Percentiles rank a stretch among this genome's conserved stretches.
Evolutionary conservation across 257 asterid genomes (phyloP).

Genomic region (Thymus mandschuricus): DNA sequence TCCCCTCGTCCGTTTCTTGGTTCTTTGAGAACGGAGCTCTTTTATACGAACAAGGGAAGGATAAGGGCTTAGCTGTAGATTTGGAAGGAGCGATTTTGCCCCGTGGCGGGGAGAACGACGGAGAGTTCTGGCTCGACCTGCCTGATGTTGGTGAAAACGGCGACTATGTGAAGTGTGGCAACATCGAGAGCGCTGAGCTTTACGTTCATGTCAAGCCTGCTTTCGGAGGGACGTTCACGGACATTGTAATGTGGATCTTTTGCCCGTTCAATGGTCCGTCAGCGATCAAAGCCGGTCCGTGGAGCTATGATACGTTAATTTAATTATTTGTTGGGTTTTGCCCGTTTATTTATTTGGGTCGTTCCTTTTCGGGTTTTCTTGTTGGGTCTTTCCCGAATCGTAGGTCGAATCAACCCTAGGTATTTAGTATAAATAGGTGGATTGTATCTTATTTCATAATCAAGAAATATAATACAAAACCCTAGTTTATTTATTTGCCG

Average conservation of each 20-base stretch:
- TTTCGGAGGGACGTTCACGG: slow-evolving; percentile 76
- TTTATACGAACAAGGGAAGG: slow-evolving; percentile 57
- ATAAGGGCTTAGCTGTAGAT: slow-evolving; percentile 57
- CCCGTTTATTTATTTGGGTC: no score
- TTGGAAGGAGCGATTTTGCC: slow-evolving; percentile 68
- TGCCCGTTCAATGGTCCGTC: slow-evolving; percentile 94
- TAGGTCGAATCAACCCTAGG: no score
- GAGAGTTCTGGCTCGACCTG: slow-evolving; percentile 76
- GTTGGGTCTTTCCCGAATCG: no score
- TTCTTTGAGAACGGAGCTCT: slow-evolving; percentile 77
- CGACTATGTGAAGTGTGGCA: slow-evolving; percentile 51
- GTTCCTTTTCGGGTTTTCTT: no score
- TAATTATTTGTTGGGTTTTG: no score
- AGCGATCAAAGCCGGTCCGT: slow-evolving; percentile 58
- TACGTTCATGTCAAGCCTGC: slow-evolving; percentile 85
- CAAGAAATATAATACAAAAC: no score
- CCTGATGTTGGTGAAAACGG: slow-evolving; percentile 42
- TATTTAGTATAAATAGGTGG: no score
- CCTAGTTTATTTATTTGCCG: no score
- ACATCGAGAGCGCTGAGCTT: slow-evolving; percentile 65
- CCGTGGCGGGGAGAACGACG: slow-evolving; percentile 68
- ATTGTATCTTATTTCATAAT: no score
- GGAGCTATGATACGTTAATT: no score
- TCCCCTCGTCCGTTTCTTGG: slow-evolving; percentile 92
- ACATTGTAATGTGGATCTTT: slow-evolving; percentile 83